Evolutionary conservation across 2,329 filamentous ascomycete genomes (phyloP), one percentile per base, ranked within the genome.

Genomic region (Claviceps pazoutovae): DNA sequence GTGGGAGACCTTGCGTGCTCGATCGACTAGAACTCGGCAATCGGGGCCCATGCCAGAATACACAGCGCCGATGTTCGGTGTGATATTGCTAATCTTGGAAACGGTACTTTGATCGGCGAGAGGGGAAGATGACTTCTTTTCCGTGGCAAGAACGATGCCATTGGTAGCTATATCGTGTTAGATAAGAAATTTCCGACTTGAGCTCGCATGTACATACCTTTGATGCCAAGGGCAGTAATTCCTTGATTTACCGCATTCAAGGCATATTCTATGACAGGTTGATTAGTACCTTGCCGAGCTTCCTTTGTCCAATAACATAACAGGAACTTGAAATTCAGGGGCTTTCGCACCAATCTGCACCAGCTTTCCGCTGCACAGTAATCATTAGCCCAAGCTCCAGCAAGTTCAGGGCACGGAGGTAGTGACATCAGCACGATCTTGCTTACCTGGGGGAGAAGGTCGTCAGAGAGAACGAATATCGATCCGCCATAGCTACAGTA

Each of bases 11-110:
- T 97, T 98, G 66, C 93, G 89, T 61, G 93, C 93, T 71, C 90
- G 91, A 76, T 98, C 93, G 61, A 97, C 93, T 51, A 98, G 80
- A 53, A 98, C 88, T 69, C 93, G 84, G 75, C 97, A 98, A 71
- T 98, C 93, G 54, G 93, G 93, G 34, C 93, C 91, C 93, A 98
- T 98, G 67, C 93, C 93, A 50, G 89, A 90, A 75, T 98, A 98
- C 63, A 98, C 93, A 88, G 97, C 96, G 69, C 93, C 93, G 70
- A 98, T 97, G 78, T 98, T 93, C 64, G 93, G 93, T 47, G 93
- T 98, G 74, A 98, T 90, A 68, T 94, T 82, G 68, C 88, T 95
- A 74, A 98, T 88, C 78, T 98, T 98, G 63, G 90, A 93, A 59
- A 95, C 83, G 42, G 93, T 97, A 62, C 86, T 82, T 62, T 93